Conservation (phyloP, 1,284 basidiomycete species). For the Chalciporus sp. region DNA sequence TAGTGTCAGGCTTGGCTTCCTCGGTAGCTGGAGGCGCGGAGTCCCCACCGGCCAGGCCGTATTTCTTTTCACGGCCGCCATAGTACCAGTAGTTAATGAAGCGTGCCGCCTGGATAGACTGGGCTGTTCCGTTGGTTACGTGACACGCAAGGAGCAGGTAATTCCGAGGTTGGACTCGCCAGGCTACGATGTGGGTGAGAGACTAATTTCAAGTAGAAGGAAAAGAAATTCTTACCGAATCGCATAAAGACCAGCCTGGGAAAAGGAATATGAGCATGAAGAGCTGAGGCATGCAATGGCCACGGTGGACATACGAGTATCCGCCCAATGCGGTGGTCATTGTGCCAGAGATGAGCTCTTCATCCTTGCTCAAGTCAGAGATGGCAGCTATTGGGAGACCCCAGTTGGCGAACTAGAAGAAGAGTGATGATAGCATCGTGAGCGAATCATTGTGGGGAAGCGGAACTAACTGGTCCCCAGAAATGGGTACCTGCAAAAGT, state of each 20-base stretch:
- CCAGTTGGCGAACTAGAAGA: conserved; percentile 89
- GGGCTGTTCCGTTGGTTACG: conserved; percentile 86
- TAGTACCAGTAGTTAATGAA: conserved; percentile 90
- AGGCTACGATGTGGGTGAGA: conserved; percentile 54
- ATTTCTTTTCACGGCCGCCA: conserved; percentile 73
- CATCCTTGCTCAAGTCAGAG: conserved; percentile 88
- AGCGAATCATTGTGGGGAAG: conserved; percentile 1
- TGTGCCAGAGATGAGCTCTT: conserved; percentile 92
- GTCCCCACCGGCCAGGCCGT: conserved; percentile 43
- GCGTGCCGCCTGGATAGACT: conserved; percentile 79
- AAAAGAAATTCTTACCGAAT: conserved; percentile 60
- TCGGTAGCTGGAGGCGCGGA: conserved; percentile 55
- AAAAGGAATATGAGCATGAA: conserved; percentile 10
- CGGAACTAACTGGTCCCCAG: conserved; percentile 84
- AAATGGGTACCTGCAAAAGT: conserved; percentile 83
- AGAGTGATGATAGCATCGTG: conserved; percentile 19
- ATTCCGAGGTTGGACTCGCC: conserved; percentile 94
- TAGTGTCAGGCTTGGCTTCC: conserved; percentile 41
- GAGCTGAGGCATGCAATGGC: background rate
- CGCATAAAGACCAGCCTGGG: conserved; percentile 91
- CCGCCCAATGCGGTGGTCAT: conserved; percentile 90
- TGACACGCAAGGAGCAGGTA: conserved; percentile 95
- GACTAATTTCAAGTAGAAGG: background rate
- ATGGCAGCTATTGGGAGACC: conserved; percentile 92
- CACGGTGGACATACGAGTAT: conserved; percentile 80